Base-by-base conservation (phyloP, 192 early-diverging fungal genomes). In the Chytriomyces sp. region DNA sequence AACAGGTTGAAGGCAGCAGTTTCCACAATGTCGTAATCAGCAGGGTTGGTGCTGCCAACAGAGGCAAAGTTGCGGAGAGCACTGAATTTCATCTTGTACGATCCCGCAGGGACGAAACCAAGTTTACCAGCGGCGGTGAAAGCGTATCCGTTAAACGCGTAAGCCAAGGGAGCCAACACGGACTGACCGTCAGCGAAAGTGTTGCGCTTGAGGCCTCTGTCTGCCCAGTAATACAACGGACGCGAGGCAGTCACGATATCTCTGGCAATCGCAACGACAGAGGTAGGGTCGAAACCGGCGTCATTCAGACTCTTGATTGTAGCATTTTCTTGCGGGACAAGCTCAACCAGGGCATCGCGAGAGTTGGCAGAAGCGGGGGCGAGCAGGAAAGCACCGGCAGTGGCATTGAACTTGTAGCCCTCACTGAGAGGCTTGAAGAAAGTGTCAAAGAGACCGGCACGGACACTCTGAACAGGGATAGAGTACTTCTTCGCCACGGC, bases 41-140 rank as follows among this genome's bases (percentile, higher is more conserved):
- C 44, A n/a, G n/a, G n/a, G n/a, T n/a, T n/a, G n/a, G n/a, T n/a
- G 44, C 1, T 22, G 44, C 22, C 44, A 3, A 49, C 3, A 2
- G 14, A n/a, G 44, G 44, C 64, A 76, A 80, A 80, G 71, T 73
- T 60, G 64, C 52, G 56, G 41, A 76, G 39, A 32, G 70, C 78
- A 28, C 70, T 22, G 52, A 72, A 67, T 22, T 70, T 60, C 38
- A 80, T 12, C 74, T 72, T 39, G 78, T 80, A 79, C 49, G 31
- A 49, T 26, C 74, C 78, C 4, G 55, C 38, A 0, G 74, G 74
- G 49, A 80, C 52, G 14, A 33, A 4, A 39, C 19, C 34, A 41
- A 44, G 28, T 60, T 63, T 55, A 14, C 4, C 38, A 34, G 8
- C 37, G 25, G 68, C 38, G 41, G 41, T 44, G 1, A 40, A 30